Evolutionary conservation across 2,329 filamentous ascomycete genomes (phyloP).

Genomic region (Pseudogymnoascus sp.): DNA sequence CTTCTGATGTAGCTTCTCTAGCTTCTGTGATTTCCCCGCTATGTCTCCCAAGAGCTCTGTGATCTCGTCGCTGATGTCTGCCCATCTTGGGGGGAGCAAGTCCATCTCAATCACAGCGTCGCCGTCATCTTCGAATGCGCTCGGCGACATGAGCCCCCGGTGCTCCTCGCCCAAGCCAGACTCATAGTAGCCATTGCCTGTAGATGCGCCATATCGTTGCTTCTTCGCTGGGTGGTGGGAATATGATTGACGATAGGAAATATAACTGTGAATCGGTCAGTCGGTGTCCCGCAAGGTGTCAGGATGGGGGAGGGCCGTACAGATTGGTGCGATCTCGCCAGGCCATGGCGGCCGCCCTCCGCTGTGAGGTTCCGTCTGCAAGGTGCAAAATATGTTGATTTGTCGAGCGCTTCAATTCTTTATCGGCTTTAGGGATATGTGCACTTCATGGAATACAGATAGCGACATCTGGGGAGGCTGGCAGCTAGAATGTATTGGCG

Average conservation of each 20-base stretch:
- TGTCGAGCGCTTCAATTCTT: background rate
- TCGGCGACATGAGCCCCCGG: conserved; percentile 76
- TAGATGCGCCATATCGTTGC: conserved; percentile 49
- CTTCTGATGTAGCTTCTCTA: conserved; percentile 93
- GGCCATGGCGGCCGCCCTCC: conserved; percentile 54
- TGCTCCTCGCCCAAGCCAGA: conserved; percentile 54
- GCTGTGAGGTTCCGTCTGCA: background rate
- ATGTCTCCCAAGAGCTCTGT: conserved; percentile 74
- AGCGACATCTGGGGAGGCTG: background rate
- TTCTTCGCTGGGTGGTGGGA: conserved; percentile 88
- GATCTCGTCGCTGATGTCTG: conserved; percentile 90
- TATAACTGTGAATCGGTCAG: conserved; percentile 57
- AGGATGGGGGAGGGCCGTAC: conserved; percentile 44
- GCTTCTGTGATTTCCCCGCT: conserved; percentile 69
- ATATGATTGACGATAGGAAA: conserved; percentile 98
- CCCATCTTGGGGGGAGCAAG: conserved; percentile 87
- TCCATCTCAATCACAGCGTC: conserved; percentile 99
- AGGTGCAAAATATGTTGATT: background rate
- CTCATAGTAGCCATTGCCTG: conserved; percentile 52
- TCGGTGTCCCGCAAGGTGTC: conserved; percentile 19
- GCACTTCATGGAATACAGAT: background rate
- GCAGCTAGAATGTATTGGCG: conserved; percentile 5
- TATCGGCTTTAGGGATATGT: background rate
- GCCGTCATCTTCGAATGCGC: conserved; percentile 74
- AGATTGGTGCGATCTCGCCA: conserved; percentile 99